A percentile compares a stretch with the other conserved stretches of the same genome.
These are phyloP conservation scores for Thielaviopsis musarum DNA, from an alignment of 2,329 filamentous ascomycete genomes.

Conservation along the genomic window DNA sequence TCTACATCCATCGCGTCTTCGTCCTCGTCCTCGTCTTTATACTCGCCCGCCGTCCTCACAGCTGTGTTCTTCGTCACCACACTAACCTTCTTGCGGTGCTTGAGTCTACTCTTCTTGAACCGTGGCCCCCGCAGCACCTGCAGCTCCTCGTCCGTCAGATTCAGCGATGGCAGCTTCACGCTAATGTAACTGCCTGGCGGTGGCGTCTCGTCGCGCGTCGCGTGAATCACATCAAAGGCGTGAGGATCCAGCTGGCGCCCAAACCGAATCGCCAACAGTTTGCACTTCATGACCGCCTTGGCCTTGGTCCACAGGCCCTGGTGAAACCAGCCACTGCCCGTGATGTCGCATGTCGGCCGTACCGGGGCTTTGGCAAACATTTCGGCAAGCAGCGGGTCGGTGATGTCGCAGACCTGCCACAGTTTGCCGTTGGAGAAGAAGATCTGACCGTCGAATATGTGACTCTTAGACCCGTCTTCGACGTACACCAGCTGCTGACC, in stretches of 20 bases:
- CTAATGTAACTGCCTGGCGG: constrained; percentile 19
- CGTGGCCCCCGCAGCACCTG: constrained; percentile 20
- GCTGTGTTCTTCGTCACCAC: constrained; percentile 14
- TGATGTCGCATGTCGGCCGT: constrained; percentile 38
- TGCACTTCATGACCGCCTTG: constrained; percentile 75
- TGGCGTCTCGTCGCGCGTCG: constrained; percentile 19
- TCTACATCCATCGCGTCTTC: constrained; percentile 13
- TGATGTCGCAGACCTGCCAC: constrained; percentile 89
- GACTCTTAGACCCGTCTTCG: constrained; percentile 32
- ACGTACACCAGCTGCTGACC: constrained; percentile 23
- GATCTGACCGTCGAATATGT: constrained; percentile 68
- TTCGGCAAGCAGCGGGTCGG: constrained; percentile 53
- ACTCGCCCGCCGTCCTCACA: constrained; percentile 10
- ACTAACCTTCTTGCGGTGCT: constrained; percentile 15
- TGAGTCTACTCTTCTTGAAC: constrained; percentile 14
- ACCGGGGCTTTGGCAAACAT: constrained; percentile 49
- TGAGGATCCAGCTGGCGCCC: constrained; percentile 32
- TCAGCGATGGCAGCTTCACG: constrained; percentile 23
- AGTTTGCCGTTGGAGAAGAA: constrained; percentile 70
- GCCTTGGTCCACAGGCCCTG: constrained; percentile 69
- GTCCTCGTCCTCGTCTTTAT: constrained; percentile 3
- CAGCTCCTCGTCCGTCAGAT: constrained; percentile 23
- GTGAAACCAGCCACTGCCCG: constrained; percentile 67
- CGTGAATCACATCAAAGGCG: constrained; percentile 28
- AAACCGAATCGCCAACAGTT: constrained; percentile 52